Conservation (phyloP, 1,139 yeast genomes). For the Geotrichum cucujoidarum region DNA sequence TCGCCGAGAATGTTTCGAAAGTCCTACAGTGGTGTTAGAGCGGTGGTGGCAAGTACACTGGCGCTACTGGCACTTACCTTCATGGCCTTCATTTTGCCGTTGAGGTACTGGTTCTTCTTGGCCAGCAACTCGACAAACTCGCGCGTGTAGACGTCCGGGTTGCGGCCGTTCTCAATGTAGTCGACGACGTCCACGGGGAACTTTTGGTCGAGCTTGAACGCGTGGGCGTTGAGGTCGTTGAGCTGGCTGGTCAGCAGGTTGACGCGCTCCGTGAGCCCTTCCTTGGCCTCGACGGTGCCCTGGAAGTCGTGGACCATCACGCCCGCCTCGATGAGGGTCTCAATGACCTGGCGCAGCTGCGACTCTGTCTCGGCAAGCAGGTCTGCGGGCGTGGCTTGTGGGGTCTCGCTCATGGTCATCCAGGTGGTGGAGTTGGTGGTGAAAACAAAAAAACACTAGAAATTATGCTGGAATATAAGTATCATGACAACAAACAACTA, state of each 20-base stretch:
- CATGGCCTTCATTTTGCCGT: constrained; percentile 60
- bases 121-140: constrained; percentile 92
- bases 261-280: constrained; percentile 45
- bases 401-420: constrained; percentile 13
- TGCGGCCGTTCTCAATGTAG: constrained; percentile 89
- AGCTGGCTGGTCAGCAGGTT: constrained; percentile 19
- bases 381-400: not conserved
- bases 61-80: no score
- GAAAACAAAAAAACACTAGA: not conserved
- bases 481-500: no score
- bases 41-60: not conserved
- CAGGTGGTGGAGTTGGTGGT: not conserved
- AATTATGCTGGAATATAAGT: no score
- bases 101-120: constrained; percentile 77
- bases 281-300: constrained; percentile 65
- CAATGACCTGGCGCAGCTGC: constrained; percentile 67
- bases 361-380: constrained; percentile 42
- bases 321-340: constrained; percentile 81
- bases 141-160: constrained; percentile 93
- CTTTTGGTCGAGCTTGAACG: constrained; percentile 40
- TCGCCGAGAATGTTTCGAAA: constrained; percentile 60
- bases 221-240: constrained; percentile 9
- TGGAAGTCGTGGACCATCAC: constrained; percentile 90
- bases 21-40: constrained; percentile 18
- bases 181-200: constrained; percentile 75